Evolutionary conservation across 2,329 filamentous ascomycete genomes (phyloP), one percentile per base, ranked within the genome.

Genomic region (Penicillium frequentans): DNA sequence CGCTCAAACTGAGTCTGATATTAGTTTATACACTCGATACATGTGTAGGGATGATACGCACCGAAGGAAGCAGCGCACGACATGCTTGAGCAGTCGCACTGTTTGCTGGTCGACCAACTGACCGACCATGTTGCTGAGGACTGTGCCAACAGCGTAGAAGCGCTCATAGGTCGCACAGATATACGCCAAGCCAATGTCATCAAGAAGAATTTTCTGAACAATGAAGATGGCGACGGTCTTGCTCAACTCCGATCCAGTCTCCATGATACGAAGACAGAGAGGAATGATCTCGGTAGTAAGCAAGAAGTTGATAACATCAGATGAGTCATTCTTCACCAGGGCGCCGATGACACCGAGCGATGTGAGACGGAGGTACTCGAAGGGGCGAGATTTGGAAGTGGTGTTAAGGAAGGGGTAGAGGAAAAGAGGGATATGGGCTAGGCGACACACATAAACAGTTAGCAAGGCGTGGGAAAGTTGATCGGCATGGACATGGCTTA

Each of bases 161-260:
- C 95, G 86, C 81, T 99, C 95, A 69, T 99, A 99, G 0, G 95
- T 99, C 63, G 96, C 93, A 77, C 95, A 99, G 57, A 99, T 99
- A 76, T 99, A 99, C 70, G 95, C 95, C 61, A 99, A 84, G 4
- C 95, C 95, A 68, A 96, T 93, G 69, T 99, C 95, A 71, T 99
- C 95, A 3, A 99, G 85, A 52, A 99, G 80, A 26, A 99, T 99
- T 83, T 99, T 99, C 77, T 99, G 95, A 19, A 99, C 95, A 68
- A 99, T 99, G 80, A 99, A 99, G 69, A 99, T 99, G 57, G 95
- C 95, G 14, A 99, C 95, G 0, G 95, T 99, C 82, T 99, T 99
- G 82, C 92, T 97, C 59, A 99, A 84, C 77, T 99, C 95, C 0
- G 93, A 97, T 49, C 95, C 95, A 0, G 95, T 99, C 80, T 99